Evolutionary conservation across 176 grass and related monocot species (phyloP).

Genomic region (Tillandsia fasciculata): DNA sequence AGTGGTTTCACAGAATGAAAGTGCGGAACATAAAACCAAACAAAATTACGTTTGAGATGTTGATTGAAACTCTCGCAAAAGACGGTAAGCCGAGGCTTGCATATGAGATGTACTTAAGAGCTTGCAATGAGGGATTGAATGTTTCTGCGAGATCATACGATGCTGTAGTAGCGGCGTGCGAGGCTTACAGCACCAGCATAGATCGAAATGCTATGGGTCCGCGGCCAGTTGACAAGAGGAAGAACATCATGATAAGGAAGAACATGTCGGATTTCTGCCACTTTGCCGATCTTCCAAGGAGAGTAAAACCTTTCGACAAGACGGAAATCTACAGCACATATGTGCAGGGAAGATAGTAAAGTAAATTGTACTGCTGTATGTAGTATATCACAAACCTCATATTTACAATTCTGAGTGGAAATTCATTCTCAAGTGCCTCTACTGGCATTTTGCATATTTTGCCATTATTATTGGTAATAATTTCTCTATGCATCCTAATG

Average conservation of each 20-base stretch:
- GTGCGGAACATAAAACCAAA: conserved; percentile 46
- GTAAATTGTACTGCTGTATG: too few relatives aligned
- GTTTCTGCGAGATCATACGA: conserved; percentile 66
- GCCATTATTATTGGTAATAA: too few relatives aligned
- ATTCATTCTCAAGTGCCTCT: too few relatives aligned
- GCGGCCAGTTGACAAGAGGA: conserved; percentile 23
- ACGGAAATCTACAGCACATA: conserved; percentile 21
- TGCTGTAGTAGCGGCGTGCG: conserved; percentile 39
- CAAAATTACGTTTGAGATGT: conserved; percentile 66
- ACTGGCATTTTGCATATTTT: too few relatives aligned
- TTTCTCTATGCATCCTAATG: too few relatives aligned
- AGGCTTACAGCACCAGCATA: conserved; percentile 27
- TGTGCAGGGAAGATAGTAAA: conserved; percentile 4
- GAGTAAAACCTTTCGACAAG: conserved; percentile 23
- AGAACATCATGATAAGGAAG: conserved; percentile 18
- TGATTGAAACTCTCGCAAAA: conserved; percentile 56
- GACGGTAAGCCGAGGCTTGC: conserved; percentile 72
- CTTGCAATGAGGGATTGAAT: conserved; percentile 39
- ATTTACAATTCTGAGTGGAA: too few relatives aligned
- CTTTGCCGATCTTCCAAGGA: conserved; percentile 21
- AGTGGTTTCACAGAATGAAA: conserved; percentile 93
- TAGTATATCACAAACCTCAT: too few relatives aligned
- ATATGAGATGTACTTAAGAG: conserved; percentile 66
- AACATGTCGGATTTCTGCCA: conserved; percentile 21
- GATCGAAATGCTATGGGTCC: conserved; percentile 43